Conservation (phyloP, 192 early-diverging fungal species). For the Helicostylum pulchrum region DNA sequence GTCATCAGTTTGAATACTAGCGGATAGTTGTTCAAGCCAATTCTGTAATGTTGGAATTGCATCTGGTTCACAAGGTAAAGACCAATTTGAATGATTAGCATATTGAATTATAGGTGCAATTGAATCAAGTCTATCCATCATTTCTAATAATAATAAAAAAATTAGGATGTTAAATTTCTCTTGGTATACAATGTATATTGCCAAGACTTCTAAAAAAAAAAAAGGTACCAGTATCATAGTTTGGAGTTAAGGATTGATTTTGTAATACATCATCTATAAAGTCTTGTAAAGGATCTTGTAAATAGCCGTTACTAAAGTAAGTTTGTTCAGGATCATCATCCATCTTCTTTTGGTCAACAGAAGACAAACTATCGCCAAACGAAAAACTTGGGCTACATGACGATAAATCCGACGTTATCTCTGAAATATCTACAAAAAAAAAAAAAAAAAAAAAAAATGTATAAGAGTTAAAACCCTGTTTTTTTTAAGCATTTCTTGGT, state of each 20-base stretch:
- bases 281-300: slow-evolving; percentile 18
- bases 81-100: not conserved
- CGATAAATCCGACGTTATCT: not conserved
- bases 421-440: not conserved
- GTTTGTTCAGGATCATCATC: not conserved
- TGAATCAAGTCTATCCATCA: slow-evolving; percentile 24
- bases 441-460: not conserved
- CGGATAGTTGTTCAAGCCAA: slow-evolving; percentile 29
- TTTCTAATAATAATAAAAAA: slow-evolving; percentile 9
- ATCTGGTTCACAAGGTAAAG: slow-evolving; percentile 10
- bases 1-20: slow-evolving; percentile 18
- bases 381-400: slow-evolving; percentile 12
- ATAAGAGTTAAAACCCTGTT: not conserved
- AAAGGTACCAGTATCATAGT: slow-evolving; percentile 22
- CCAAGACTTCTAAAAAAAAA: not conserved
- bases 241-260: slow-evolving; percentile 11
- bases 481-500: not conserved
- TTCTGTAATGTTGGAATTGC: slow-evolving; percentile 14
- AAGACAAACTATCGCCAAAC: not conserved
- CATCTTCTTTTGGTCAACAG: not conserved
- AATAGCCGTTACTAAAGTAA: not conserved
- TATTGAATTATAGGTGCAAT: slow-evolving; percentile 11
- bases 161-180: not conserved
- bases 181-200: not conserved
- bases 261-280: slow-evolving; percentile 17